Evolutionary conservation across 768 basidiomycete species (phyloP), one percentile per base, ranked within the genome.

Genomic region (Pulveroboletus ravenelii): DNA sequence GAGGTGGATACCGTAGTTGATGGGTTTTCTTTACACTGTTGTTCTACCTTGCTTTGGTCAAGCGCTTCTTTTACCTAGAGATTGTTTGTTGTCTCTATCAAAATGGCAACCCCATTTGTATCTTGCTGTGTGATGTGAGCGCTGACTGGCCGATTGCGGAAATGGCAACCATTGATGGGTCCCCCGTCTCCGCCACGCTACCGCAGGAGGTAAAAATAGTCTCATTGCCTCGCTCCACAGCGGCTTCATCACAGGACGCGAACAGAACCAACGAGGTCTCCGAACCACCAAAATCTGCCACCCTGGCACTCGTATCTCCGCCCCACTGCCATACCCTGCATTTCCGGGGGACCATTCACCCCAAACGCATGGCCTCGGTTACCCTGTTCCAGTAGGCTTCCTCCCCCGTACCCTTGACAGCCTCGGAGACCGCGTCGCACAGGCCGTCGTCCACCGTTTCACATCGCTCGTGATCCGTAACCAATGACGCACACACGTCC

Each of bases 401-500:
- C 18, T 69, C 69, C 27, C 36, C 25, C 18, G 68, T 66, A 31
- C 52, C 65, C 49, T 52, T 52, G 45, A 69, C 60, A 20, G 65
- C 70, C 38, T 49, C 51, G 50, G 51, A 59, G 30, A 64, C 59
- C 40, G 63, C 67, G 44, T 53, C 34, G 40, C 42, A 36, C 7
- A 70, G 54, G 10, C 45, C 43, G 25, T 54, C 62, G 7, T 60
- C 15, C 14, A 35, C 44, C 15, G 55, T 47, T 20, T 45, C 50
- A 48, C 29, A 41, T 45, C 32, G 44, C 41, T 31, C 32, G 34
- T 56, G 57, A 52, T 59, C 56, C 32, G 50, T 42, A 7, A 63
- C 43, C 8, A 77, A 57, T 9, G 62, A 65, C 15, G 66, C 70
- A 13, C 73, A 84, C 35, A 88, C 69, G 60, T 92, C 84, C 55